Base-by-base conservation (phyloP, 2,329 filamentous ascomycete genomes). In the Alternaria angustiovoidea region DNA sequence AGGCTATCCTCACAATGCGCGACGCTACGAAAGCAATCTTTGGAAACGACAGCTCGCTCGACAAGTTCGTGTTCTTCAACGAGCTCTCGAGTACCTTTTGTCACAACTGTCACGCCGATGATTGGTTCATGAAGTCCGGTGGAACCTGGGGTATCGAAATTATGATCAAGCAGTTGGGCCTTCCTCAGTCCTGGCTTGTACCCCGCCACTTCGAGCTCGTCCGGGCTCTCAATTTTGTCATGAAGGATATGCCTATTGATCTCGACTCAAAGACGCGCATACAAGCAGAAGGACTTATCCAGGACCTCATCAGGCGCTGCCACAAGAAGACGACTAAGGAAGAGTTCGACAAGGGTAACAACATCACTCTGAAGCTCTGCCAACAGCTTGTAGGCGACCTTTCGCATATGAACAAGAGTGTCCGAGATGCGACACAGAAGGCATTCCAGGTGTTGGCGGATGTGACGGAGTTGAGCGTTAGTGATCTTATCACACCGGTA, bases 51-150 rank as follows among this genome's bases (percentile, higher is more conserved):
- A 86, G 85, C 22, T 86, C 91, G 54, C 89, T 94, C 32, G 88
- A 91, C 34, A 89, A 88, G 57, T 84, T 99, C 8, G 88, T 90
- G 0, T 92, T 99, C 79, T 99, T 99, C 80, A 86, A 85, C 59
- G 89, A 94, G 71, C 84, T 99, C 6, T 90, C 91, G 39, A 91
- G 88, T 61, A 89, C 89, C 0, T 97, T 98, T 76, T 95, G 92
- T 69, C 95, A 99, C 76, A 93, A 92, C 66, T 99, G 95, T 77
- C 94, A 97, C 71, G 93, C 95, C 71, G 94, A 99, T 76, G 95
- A 99, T 72, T 99, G 96, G 95, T 99, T 97, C 74, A 94, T 94
- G 53, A 99, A 99, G 80, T 91, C 93, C 38, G 95, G 94, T 49
- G 95, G 95, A 39, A 94, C 91, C 54, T 82, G 94, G 20, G 96